phyloP scores from a whole-genome alignment of 305 asterid species.

The Euphrasia arctica region DNA sequence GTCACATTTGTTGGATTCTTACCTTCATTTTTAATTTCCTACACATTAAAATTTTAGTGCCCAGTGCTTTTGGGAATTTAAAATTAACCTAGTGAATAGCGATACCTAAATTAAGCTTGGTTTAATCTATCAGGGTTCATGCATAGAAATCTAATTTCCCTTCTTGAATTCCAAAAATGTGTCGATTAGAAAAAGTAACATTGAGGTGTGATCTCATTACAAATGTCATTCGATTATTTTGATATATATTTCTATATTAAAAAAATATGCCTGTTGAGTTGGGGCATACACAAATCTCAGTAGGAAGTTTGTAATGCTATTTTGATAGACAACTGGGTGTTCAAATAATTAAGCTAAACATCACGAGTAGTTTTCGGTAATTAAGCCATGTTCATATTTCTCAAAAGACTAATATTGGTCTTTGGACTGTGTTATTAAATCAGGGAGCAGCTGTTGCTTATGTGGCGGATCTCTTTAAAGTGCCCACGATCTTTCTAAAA shows the following conservation, averaged over 20 bases:
- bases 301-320: not conserved
- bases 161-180: too few species aligned
- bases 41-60: not conserved
- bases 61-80: not conserved
- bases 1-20: not conserved
- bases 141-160: too few species aligned
- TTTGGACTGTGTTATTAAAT: conserved; percentile 18
- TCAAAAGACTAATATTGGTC: not conserved
- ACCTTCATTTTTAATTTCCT: not conserved
- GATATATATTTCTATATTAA: not conserved
- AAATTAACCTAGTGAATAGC: not conserved
- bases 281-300: not conserved
- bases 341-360: not conserved
- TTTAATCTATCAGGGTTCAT: not conserved
- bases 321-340: too few species aligned
- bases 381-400: not conserved
- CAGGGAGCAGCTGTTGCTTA: conserved; percentile 98
- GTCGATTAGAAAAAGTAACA: too few species aligned
- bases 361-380: not conserved
- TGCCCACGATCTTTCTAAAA: conserved; percentile 75
- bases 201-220: too few species aligned
- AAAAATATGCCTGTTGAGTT: not conserved
- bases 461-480: conserved; percentile 85
- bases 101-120: not conserved
- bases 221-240: too few species aligned